These are phyloP conservation scores for Fusarium vanettenii DNA, from an alignment of 2,329 filamentous ascomycete species.

Conservation along the genomic window DNA sequence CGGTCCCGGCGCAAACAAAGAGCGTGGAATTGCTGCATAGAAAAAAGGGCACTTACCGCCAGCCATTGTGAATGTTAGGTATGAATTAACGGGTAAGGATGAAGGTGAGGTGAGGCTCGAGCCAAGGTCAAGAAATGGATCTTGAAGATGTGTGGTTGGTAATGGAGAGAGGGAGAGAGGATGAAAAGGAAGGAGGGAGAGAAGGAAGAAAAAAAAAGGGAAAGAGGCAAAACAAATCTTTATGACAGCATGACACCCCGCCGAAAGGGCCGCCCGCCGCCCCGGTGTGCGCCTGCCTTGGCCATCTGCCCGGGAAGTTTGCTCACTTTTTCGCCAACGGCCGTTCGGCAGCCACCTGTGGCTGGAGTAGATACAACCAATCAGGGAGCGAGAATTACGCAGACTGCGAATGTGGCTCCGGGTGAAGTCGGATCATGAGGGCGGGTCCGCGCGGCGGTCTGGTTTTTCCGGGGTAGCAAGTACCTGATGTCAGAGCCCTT, in stretches of 20 bases:
- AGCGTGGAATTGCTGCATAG: neutral
- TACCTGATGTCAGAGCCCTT: constrained; percentile 1
- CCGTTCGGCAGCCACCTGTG: constrained; percentile 34
- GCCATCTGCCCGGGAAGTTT: constrained; percentile 3
- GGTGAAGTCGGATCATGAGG: constrained; percentile 50
- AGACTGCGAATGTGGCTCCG: constrained; percentile 44
- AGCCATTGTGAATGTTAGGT: constrained; percentile 54
- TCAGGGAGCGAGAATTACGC: constrained; percentile 50
- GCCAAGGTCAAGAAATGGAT: constrained; percentile 25
- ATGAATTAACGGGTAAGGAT: constrained; percentile 30
- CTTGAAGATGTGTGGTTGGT: constrained; percentile 26
- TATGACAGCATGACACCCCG: constrained; percentile 55
- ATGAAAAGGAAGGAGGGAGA: constrained; percentile 33
- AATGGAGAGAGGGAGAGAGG: constrained; percentile 26
- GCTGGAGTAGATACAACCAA: constrained; percentile 48
- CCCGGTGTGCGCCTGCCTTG: neutral
- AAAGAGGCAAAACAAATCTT: constrained; percentile 51
- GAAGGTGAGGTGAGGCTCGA: constrained; percentile 32
- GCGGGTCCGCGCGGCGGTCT: constrained; percentile 21
- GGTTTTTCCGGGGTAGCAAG: constrained; percentile 40
- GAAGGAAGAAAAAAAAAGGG: constrained; percentile 35
- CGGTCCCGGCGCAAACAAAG: constrained; percentile 21
- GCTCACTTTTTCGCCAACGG: constrained; percentile 20
- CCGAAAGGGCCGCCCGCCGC: constrained; percentile 5
- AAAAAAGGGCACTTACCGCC: constrained; percentile 54